phyloP scores from a whole-genome alignment of 306 rosid species.

The Cucurbita argyrosperma region DNA sequence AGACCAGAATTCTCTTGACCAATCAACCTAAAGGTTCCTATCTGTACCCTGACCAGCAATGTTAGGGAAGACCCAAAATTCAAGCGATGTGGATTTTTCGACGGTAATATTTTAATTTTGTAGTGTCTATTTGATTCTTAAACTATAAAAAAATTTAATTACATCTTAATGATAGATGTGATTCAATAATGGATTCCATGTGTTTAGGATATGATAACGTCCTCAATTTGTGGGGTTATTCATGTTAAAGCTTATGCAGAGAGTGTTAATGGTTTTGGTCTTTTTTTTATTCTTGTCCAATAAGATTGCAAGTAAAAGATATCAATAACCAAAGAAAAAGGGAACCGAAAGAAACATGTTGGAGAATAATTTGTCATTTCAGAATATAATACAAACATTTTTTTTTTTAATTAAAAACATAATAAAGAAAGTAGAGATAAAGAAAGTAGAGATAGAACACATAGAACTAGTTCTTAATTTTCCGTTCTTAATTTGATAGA shows the following conservation, averaged over 20 bases:
- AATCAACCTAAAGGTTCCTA: too few relatives aligned
- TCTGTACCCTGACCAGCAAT: too few relatives aligned
- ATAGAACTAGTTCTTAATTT: too few relatives aligned
- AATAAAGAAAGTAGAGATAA: not conserved
- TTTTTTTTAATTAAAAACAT: not conserved
- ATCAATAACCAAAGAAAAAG: not conserved
- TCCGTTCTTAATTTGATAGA: too few relatives aligned
- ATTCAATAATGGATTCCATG: not conserved
- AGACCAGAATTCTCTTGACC: not conserved
- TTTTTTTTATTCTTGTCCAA: conserved; percentile 2
- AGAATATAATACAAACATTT: not conserved
- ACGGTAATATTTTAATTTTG: not conserved
- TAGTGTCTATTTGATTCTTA: not conserved
- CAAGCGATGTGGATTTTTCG: not conserved
- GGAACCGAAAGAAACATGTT: not conserved
- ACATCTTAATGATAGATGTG: not conserved
- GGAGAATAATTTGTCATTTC: not conserved
- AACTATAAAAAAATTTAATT: too few relatives aligned
- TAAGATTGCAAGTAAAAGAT: not conserved
- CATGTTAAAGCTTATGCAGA: not conserved
- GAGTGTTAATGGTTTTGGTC: not conserved
- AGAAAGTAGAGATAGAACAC: not conserved
- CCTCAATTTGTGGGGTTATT: not conserved
- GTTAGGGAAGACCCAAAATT: not conserved
- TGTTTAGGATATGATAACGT: not conserved